Evolutionary conservation across 1,139 yeast genomes (phyloP), one percentile per base, ranked within the genome.

Genomic region (Yamadazyma dushanensis): DNA sequence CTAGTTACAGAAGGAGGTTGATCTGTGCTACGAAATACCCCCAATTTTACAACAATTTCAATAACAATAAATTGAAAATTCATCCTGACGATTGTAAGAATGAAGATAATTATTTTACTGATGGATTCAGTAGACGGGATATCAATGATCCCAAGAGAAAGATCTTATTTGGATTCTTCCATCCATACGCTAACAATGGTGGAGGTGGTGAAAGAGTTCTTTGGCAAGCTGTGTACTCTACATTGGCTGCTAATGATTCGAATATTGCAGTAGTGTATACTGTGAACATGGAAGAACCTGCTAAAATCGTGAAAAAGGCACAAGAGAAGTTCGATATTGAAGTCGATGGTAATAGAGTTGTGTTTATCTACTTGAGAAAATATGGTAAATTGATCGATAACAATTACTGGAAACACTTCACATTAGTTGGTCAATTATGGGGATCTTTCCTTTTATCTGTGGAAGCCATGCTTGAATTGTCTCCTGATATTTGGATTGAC

Each of bases 131-230:
- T 26, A 66, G 68, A 15, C 53, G 75, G 32, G 63, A 53, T 22
- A 57, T 61, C 5, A 52, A 56, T 13, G 78, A 70, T 46, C 61
- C 63, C 5, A 54, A 49, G 26, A 60, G 83, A 29, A 65, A 56
- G 34, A 45, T 67, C 14, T 56, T 87, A 14, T 83, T 68, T 51
- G 99, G 97, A 5, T 90, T 86, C 54, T 89, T 92, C 67, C 99
- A 94, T 60, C 98, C 98, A 0, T 86, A 83, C 50, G 90, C 97
- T 45, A 87, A 87, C 56, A 94, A 96, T 31, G 96, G 96, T 26
- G 98, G 98, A 14, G 99, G 99, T 26, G 99, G 99, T 16, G 99
- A 94, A 58, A 76, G 95, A 35, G 98, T 94, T 0, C 68, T 94
- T 31, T 94, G 98, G 98, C 89, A 87, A 38, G 96, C 97, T 0